These are phyloP conservation scores for Aspergillus bertholletiae DNA, from an alignment of 495 filamentous ascomycete genomes.

Conservation along the genomic window DNA sequence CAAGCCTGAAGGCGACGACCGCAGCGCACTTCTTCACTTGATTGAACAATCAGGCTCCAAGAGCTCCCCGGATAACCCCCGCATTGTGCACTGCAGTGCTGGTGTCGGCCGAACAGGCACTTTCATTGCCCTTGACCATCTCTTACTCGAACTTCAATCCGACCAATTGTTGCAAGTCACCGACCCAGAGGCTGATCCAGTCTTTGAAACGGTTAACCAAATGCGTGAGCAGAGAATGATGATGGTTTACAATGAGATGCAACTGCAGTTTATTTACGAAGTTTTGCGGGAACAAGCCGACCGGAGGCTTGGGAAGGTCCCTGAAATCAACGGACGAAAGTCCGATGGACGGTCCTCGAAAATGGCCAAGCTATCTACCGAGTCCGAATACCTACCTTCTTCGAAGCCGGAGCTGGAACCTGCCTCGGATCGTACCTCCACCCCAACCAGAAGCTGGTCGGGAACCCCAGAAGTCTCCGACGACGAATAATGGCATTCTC, in stretches of 20 bases:
- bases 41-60: conserved; percentile 72
- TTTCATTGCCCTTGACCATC: conserved; percentile 90
- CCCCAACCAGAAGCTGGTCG: conserved; percentile 28
- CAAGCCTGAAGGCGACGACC: conserved; percentile 76
- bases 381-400: conserved; percentile 29
- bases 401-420: conserved; percentile 41
- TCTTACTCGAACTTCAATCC: conserved; percentile 75
- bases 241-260: conserved; percentile 91
- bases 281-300: conserved; percentile 72
- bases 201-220: conserved; percentile 73
- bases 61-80: conserved; percentile 66
- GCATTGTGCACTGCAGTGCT: conserved; percentile 90
- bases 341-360: conserved; percentile 38
- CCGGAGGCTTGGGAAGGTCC: conserved; percentile 43
- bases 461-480: conserved; percentile 32
- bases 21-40: conserved; percentile 72
- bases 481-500: conserved; percentile 26
- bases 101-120: conserved; percentile 93
- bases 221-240: conserved; percentile 87
- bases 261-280: conserved; percentile 88
- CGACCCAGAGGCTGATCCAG: conserved; percentile 49
- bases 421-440: conserved; percentile 21
- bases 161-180: conserved; percentile 56
- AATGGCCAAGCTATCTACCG: conserved; percentile 35
- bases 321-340: conserved; percentile 18